phyloP scores from a whole-genome alignment of 768 basidiomycete species.

The Leccinum subgranulosum region DNA sequence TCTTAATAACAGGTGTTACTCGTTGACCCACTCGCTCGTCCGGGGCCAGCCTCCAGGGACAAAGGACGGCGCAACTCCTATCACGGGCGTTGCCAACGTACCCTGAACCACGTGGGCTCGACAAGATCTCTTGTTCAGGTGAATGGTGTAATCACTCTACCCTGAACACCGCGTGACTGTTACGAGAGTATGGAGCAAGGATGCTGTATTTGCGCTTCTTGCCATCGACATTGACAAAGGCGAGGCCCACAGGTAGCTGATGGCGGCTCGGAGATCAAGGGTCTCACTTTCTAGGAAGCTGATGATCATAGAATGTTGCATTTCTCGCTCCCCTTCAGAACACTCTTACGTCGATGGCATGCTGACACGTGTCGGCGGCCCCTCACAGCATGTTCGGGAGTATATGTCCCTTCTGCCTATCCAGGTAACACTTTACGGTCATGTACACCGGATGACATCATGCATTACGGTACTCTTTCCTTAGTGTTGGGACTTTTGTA shows the following conservation, averaged over 20 bases:
- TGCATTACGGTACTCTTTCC: neutral
- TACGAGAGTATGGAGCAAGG: neutral
- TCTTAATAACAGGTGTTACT: neutral
- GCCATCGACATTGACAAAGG: neutral
- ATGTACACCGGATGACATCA: neutral
- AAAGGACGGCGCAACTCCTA: neutral
- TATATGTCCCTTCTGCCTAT: neutral
- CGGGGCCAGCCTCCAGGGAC: neutral
- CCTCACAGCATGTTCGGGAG: neutral
- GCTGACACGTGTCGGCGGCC: neutral
- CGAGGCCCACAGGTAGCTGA: neutral
- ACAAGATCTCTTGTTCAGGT: neutral
- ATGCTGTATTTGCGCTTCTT: neutral
- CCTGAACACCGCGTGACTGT: neutral
- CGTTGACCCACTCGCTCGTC: neutral
- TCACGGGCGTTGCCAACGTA: too few relatives aligned
- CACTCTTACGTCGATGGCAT: neutral
- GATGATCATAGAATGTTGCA: neutral
- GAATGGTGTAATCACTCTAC: neutral
- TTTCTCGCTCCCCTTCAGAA: neutral
- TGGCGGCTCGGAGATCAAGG: neutral
- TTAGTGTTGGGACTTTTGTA: neutral
- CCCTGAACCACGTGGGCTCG: neutral
- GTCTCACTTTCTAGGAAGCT: neutral
- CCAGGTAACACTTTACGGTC: constrained; percentile 1